Evolutionary conservation across 78 protist species (phyloP).

Genomic region (Cavenderia fasciculata): DNA sequence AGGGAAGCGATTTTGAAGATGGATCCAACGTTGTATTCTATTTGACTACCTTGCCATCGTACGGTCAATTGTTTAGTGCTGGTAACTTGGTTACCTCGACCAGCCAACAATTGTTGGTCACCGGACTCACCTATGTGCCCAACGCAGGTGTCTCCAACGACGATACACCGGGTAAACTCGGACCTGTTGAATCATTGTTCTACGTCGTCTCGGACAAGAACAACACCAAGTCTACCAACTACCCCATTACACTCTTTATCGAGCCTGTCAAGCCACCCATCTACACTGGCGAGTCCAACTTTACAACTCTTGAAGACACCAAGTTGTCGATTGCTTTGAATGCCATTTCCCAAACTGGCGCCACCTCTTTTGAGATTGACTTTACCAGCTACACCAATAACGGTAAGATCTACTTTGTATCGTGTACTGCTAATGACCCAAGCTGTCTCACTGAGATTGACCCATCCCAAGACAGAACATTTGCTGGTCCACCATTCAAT

Average conservation of each 20-base stretch:
- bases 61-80: not conserved
- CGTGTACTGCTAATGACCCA: not conserved
- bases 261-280: not conserved
- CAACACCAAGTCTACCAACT: not conserved
- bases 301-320: not conserved
- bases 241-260: not conserved
- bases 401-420: not conserved
- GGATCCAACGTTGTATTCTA: not conserved
- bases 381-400: not conserved
- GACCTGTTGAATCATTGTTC: slow-evolving; percentile 14
- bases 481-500: not conserved
- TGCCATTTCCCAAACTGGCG: not conserved
- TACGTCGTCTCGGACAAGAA: not conserved
- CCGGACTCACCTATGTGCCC: not conserved
- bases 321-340: not conserved
- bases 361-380: not conserved
- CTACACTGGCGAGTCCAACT: not conserved
- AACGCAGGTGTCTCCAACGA: not conserved
- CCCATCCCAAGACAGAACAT: not conserved
- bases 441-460: not conserved
- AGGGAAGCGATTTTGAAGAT: not conserved
- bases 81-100: not conserved
- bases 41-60: not conserved
- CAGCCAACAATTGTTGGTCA: not conserved
- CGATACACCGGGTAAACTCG: slow-evolving; percentile 1